Evolutionary conservation across 2,329 filamentous ascomycete genomes (phyloP).

Genomic region (Fusarium caatingaense): DNA sequence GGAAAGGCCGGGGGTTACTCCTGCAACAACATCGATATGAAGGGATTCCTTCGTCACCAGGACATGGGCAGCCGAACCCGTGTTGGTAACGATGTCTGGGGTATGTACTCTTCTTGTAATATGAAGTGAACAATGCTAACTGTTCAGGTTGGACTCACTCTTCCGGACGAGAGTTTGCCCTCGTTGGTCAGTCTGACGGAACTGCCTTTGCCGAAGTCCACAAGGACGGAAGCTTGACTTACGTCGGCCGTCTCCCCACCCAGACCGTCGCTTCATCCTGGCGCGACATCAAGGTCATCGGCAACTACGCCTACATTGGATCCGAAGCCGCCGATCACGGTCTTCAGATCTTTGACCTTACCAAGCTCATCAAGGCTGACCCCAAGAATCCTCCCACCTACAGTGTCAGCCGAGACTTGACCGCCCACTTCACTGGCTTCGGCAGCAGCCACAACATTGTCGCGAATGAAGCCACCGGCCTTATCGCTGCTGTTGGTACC

Average conservation of each 20-base stretch:
- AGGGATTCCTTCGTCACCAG: conserved; percentile 11
- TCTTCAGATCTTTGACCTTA: conserved; percentile 73
- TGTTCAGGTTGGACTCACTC: conserved; percentile 13
- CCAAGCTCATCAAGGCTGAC: conserved; percentile 56
- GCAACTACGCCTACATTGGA: conserved; percentile 53
- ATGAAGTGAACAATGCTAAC: background rate
- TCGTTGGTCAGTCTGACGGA: conserved; percentile 11
- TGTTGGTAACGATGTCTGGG: conserved; percentile 9
- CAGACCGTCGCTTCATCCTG: conserved; percentile 51
- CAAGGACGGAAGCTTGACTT: conserved; percentile 5
- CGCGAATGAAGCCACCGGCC: background rate
- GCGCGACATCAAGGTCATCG: conserved; percentile 57
- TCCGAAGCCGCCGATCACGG: conserved; percentile 61
- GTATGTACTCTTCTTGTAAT: background rate
- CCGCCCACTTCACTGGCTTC: conserved; percentile 1
- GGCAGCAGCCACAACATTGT: conserved; percentile 21
- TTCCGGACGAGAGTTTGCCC: conserved; percentile 11
- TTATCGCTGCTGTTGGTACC: conserved; percentile 7
- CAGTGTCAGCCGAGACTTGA: conserved; percentile 3
- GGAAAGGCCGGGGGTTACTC: conserved; percentile 5
- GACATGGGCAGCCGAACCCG: conserved; percentile 15
- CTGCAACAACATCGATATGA: conserved; percentile 12
- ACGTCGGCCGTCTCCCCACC: conserved; percentile 53
- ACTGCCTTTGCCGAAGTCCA: conserved; percentile 8
- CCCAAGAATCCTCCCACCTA: conserved; percentile 6